Base-by-base conservation (phyloP, 768 basidiomycete species). In the Cyclocybe cylindracea region DNA sequence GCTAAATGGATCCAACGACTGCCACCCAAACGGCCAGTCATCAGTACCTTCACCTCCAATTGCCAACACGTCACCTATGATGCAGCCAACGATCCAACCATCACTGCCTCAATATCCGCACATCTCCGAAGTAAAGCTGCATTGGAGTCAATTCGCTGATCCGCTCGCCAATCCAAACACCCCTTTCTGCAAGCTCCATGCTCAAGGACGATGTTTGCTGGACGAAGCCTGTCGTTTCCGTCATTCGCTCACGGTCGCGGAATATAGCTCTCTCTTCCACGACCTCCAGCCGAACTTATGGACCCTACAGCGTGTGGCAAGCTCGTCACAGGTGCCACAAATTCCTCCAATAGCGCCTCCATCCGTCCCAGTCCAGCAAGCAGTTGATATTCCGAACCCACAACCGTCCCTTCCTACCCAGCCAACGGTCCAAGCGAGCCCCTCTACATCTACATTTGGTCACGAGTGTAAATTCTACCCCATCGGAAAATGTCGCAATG, bases 111-210 rank as follows among this genome's bases (percentile, higher is more conserved):
- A 44, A 3, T 61, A 60, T 39, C 60, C 56, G n/a, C 61, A 63
- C 46, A 53, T 60, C 39, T 57, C 61, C 2, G 50, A 61, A 47
- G 60, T 61, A 37, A 54, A 55, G 7, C 69, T 64, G 7, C 73
- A 76, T 46, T 78, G 76, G 76, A 70, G 67, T 31, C 69, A 76
- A 50, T 76, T 73, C 47, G 76, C 75, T 1, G 74, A 78, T 50
- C 74, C 74, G 3, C 45, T 54, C 19, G 71, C 70, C 3, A 59
- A 74, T 53, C 51, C 64, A 3, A 57, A 57, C 9, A 50, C 63
- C 18, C 59, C 72, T 2, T 74, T 78, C 44, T 78, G 77, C 66
- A 75, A 71, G 59, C 66, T 66, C 31, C 66, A 70, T 49, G 69
- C 74, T 3, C 70, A 70, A 61, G 70, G 67, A 11, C 50, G 54